Conservation (phyloP, 495 filamentous ascomycete species). For the Lepraria neglecta region DNA sequence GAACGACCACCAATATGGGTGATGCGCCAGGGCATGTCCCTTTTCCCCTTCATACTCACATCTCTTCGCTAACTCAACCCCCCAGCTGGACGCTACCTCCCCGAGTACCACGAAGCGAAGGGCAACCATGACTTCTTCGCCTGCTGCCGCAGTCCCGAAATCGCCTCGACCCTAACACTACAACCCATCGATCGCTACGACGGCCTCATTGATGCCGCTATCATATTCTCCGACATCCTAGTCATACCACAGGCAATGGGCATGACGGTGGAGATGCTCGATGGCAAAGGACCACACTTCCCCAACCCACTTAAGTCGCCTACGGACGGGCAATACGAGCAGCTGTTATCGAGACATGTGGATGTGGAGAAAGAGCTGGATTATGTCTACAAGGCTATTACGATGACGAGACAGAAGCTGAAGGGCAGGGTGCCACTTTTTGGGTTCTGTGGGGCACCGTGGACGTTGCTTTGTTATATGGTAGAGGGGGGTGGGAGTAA, state of each 20-base stretch:
- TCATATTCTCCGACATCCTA: slow-evolving; percentile 98
- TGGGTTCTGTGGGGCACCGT: slow-evolving; percentile 96
- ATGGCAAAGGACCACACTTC: slow-evolving; percentile 92
- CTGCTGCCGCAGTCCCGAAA: slow-evolving; percentile 87
- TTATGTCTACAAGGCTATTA: slow-evolving; percentile 94
- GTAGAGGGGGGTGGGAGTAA: slow-evolving; percentile 94
- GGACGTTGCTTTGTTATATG: slow-evolving; percentile 98
- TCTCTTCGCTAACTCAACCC: slow-evolving; percentile 16
- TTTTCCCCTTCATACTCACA: neutral
- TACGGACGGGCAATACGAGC: slow-evolving; percentile 69
- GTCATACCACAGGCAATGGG: slow-evolving; percentile 97
- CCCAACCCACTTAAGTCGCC: slow-evolving; percentile 74
- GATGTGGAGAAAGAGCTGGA: slow-evolving; percentile 77
- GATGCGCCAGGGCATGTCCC: slow-evolving; percentile 82
- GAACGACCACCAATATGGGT: slow-evolving; percentile 95
- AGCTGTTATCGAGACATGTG: slow-evolving; percentile 68
- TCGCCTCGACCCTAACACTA: slow-evolving; percentile 83
- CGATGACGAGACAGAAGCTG: slow-evolving; percentile 80
- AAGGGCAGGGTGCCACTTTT: slow-evolving; percentile 83
- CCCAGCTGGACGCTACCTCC: slow-evolving; percentile 89
- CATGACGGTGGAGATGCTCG: slow-evolving; percentile 94
- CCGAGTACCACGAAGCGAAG: slow-evolving; percentile 95
- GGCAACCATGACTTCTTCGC: slow-evolving; percentile 87
- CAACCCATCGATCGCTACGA: slow-evolving; percentile 89
- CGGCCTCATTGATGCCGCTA: slow-evolving; percentile 89